phyloP scores from a whole-genome alignment of 2,329 filamentous ascomycete species.

The Lasiodiplodia hormozganensis region DNA sequence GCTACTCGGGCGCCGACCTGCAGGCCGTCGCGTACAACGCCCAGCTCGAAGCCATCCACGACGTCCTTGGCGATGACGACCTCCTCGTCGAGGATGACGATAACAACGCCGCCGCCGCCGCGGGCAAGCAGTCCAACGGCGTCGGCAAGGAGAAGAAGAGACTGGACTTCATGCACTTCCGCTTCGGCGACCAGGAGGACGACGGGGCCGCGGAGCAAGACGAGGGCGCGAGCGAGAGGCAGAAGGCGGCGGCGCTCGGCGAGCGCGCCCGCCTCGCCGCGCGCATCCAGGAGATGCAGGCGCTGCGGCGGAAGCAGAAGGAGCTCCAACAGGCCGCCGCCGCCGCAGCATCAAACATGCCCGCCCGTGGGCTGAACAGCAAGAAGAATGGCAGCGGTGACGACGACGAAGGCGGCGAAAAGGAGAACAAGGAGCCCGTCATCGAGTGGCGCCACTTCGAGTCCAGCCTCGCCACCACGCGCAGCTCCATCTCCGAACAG shows the following conservation, averaged over 20 bases:
- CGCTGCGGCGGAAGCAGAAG: conserved; percentile 69
- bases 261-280: conserved; percentile 79
- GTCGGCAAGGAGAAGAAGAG: conserved; percentile 34
- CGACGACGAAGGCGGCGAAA: conserved; percentile 47
- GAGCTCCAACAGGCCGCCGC: conserved; percentile 51
- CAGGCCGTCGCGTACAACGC: conserved; percentile 96
- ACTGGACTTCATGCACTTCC: conserved; percentile 68
- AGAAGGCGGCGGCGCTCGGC: conserved; percentile 62
- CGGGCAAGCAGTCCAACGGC: conserved; percentile 34
- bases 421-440: conserved; percentile 69
- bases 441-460: conserved; percentile 86
- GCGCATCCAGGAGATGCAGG: conserved; percentile 83
- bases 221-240: conserved; percentile 40
- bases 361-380: neutral
- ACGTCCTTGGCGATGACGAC: conserved; percentile 71
- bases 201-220: conserved; percentile 28
- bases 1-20: conserved; percentile 92
- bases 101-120: conserved; percentile 29
- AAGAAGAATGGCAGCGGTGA: conserved; percentile 33
- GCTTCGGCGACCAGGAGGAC: conserved; percentile 66
- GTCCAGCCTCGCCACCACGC: conserved; percentile 76
- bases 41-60: conserved; percentile 95
- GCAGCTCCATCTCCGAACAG: conserved; percentile 80
- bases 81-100: conserved; percentile 33
- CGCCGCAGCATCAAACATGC: neutral